Base-by-base conservation (phyloP, 2,329 filamentous ascomycete genomes). In the Metarhizium guizhouense region DNA sequence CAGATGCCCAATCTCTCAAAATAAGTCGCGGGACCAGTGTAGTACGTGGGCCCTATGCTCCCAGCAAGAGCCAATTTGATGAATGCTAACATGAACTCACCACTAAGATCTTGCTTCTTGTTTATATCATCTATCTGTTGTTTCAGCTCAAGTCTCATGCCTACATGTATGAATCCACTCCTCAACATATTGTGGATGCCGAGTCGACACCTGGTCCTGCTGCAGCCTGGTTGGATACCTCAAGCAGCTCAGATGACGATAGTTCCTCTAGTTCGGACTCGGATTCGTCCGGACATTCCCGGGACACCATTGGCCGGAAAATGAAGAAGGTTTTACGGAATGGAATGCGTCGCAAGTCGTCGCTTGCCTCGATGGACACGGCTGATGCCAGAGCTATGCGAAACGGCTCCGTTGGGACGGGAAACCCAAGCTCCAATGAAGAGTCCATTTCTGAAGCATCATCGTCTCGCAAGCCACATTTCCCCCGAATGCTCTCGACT, bases 121-220 rank as follows among this genome's bases (percentile, higher is more conserved):
- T 96, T 11, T 96, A 96, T 68, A 73, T 85, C 49, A 74, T 95
- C 18, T 96, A 95, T 67, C 81, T 96, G 38, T 67, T 95, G 20
- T 96, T 96, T 72, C 91, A 95, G 74, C 82, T 96, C 58, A 95
- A 95, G 72, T 94, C 90, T 1, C 91, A 96, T 67, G 82, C 89
- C 8, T 95, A 95, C 72, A 85, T 96, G 76, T 95, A 96, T 63
- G 88, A 91, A 70, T 94, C 90, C 61, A 96, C 89, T 5, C 92
- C 92, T 10, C 91, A 96, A 72, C 86, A 92, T 63, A 87, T 95
- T 58, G 94, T 96, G 60, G 92, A 96, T 62, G 90, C 94, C 64
- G 92, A 96, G 68, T 86, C 90, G 0, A 87, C 90, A 49, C 92
- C 92, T 25, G 92, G 92, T 60, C 86, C 94, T 1, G 80, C 92